Conservation (phyloP, 495 filamentous ascomycete species). For the Annulohypoxylon nitens region DNA sequence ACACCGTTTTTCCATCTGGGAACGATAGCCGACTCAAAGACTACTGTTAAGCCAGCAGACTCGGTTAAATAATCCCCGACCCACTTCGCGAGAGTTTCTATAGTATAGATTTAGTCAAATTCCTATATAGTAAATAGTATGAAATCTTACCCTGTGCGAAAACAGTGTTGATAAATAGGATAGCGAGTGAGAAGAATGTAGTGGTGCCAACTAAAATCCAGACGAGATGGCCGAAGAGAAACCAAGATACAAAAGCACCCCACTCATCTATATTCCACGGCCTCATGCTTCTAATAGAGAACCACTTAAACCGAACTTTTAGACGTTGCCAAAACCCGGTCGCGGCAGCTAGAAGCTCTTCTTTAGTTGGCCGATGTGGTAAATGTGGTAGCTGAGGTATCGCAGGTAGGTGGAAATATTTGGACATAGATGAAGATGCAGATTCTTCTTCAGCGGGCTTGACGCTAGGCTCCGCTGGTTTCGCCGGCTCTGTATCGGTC, state of each 20-base stretch:
- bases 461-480: conserved; percentile 18
- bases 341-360: conserved; percentile 91
- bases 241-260: conserved; percentile 94
- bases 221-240: conserved; percentile 89
- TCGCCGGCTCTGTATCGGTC: conserved; percentile 23
- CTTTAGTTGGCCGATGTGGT: conserved; percentile 89
- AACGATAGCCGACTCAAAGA: conserved; percentile 98
- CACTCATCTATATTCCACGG: conserved; percentile 97
- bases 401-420: conserved; percentile 73
- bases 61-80: conserved; percentile 96
- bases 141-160: conserved; percentile 83
- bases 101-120: conserved; percentile 25
- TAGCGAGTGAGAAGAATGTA: conserved; percentile 93
- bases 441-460: conserved; percentile 51
- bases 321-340: conserved; percentile 93
- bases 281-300: conserved; percentile 92
- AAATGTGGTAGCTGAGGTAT: conserved; percentile 73
- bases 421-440: conserved; percentile 58
- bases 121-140: not conserved
- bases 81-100: conserved; percentile 93
- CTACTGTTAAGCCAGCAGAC: conserved; percentile 93
- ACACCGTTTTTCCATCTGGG: conserved; percentile 94
- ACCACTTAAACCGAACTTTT: conserved; percentile 96
- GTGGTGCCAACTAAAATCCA: conserved; percentile 97
- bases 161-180: conserved; percentile 92